Evolutionary conservation across 2,329 filamentous ascomycete species (phyloP), one percentile per base, ranked within the genome.

Genomic region (Paraphaeosphaeria sporulosa): DNA sequence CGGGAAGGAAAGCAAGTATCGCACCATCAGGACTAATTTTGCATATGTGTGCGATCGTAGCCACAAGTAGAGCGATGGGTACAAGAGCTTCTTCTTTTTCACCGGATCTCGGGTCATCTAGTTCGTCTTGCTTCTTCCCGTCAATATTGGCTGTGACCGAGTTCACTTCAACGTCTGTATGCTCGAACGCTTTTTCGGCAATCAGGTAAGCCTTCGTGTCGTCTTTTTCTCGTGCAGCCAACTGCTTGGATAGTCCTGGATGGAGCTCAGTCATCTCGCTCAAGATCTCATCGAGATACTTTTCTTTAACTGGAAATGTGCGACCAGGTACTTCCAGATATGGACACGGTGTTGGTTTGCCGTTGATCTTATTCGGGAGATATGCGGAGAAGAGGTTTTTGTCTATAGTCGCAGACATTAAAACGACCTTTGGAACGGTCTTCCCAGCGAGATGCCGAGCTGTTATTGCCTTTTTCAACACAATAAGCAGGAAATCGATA

Each of bases 361-460:
- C 57, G 17, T 46, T 34, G 32, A 47, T 51, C 13, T 50, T 43
- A 15, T 23, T 49, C 15, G 43, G 21, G 10, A 59, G 42, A 49
- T 59, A 59, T 32, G 48, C 40, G 19, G 57, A 55, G n/a, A 59
- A 59, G 32, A 59, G 57, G 15, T 49, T 27, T 5, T 51, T 59
- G 34, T 59, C 53, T 50, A 59, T 55, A 36, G 57, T 59, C 23
- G 57, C 57, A 42, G 50, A 55, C 57, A 59, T 59, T 19, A 59
- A 44, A 1, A 59, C 44, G 19, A 59, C 51, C 23, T 44, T 59
- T 6, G 57, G 57, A 9, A 59, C 57, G 34, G 23, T 21, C 32
- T 59, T 59, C 32, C 53, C 48, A 19, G 50, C 51, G n/a, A 12
- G 43, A 19, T 43, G 40, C 25, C 57, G 49, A 7, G 46, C 21